Evolutionary conservation across 2,329 filamentous ascomycete species (phyloP).

Genomic region (Fusarium coffeatum): DNA sequence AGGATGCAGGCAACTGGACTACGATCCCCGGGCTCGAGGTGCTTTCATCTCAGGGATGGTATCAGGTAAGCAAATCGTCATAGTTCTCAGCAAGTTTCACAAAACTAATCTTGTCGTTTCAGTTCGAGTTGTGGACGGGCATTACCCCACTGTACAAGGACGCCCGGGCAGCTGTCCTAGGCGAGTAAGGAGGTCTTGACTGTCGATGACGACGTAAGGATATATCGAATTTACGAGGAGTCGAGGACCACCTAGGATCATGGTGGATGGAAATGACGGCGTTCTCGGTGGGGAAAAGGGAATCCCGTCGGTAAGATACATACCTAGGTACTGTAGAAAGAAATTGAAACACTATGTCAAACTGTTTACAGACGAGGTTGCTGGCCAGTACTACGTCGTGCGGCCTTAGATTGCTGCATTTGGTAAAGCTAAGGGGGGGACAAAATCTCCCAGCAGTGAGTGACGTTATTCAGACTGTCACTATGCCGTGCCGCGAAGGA

Average conservation of each 20-base stretch:
- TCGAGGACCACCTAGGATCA: not conserved
- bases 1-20: conserved; percentile 77
- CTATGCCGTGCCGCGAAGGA: conserved; percentile 14
- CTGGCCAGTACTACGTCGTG: conserved; percentile 3
- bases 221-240: not conserved
- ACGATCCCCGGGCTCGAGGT: conserved; percentile 91
- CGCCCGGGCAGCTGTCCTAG: conserved; percentile 71
- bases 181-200: conserved; percentile 29
- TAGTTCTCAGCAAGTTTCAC: not conserved
- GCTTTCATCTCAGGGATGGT: conserved; percentile 86
- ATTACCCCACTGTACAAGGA: conserved; percentile 79
- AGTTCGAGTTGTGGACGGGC: conserved; percentile 88
- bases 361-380: not conserved
- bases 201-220: conserved; percentile 3
- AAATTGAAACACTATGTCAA: conserved; percentile 8
- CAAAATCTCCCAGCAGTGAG: conserved; percentile 11
- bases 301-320: conserved; percentile 2
- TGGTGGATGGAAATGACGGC: conserved; percentile 10
- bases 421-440: conserved; percentile 17
- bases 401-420: conserved; percentile 12
- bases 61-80: conserved; percentile 71
- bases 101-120: conserved; percentile 31
- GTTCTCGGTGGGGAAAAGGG: conserved; percentile 18
- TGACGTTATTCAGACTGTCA: conserved; percentile 34
- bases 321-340: not conserved